These are phyloP conservation scores for Candida frijolesensis DNA, from an alignment of 1,139 yeast species.

Conservation along the genomic window DNA sequence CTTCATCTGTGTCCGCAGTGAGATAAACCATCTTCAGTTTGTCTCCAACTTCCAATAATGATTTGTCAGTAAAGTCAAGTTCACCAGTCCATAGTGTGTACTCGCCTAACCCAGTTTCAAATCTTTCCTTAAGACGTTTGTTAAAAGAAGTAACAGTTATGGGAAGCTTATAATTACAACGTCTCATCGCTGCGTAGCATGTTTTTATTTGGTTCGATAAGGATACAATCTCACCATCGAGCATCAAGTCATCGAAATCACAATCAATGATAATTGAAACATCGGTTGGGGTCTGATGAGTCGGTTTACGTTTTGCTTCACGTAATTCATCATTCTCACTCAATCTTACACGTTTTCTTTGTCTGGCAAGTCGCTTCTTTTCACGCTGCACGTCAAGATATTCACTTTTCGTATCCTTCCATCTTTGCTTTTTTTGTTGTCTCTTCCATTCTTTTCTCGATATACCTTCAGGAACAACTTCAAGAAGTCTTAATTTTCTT, in stretches of 20 bases:
- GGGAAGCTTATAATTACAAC: slow-evolving; percentile 60
- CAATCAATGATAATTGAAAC: slow-evolving; percentile 76
- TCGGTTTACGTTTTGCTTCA: slow-evolving; percentile 35
- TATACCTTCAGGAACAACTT: slow-evolving; percentile 76
- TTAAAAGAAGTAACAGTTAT: slow-evolving; percentile 67
- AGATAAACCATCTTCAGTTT: slow-evolving; percentile 59
- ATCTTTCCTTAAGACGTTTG: slow-evolving; percentile 65
- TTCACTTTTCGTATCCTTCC: slow-evolving; percentile 68
- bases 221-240: slow-evolving; percentile 73
- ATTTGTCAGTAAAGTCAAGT: slow-evolving; percentile 54
- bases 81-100: slow-evolving; percentile 64
- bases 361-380: slow-evolving; percentile 50
- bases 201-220: slow-evolving; percentile 80
- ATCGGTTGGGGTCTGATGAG: slow-evolving; percentile 46
- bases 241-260: slow-evolving; percentile 88
- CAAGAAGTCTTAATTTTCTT: slow-evolving; percentile 14
- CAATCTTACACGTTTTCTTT: slow-evolving; percentile 30
- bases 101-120: slow-evolving; percentile 61
- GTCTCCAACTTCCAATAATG: slow-evolving; percentile 38
- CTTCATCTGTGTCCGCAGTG: slow-evolving; percentile 84
- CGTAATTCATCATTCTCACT: slow-evolving; percentile 17
- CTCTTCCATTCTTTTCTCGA: slow-evolving; percentile 83
- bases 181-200: slow-evolving; percentile 76
- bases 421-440: slow-evolving; percentile 56
- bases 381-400: slow-evolving; percentile 53